phyloP scores from a whole-genome alignment of 768 basidiomycete genomes.

The Boletus pseudopeckii region DNA sequence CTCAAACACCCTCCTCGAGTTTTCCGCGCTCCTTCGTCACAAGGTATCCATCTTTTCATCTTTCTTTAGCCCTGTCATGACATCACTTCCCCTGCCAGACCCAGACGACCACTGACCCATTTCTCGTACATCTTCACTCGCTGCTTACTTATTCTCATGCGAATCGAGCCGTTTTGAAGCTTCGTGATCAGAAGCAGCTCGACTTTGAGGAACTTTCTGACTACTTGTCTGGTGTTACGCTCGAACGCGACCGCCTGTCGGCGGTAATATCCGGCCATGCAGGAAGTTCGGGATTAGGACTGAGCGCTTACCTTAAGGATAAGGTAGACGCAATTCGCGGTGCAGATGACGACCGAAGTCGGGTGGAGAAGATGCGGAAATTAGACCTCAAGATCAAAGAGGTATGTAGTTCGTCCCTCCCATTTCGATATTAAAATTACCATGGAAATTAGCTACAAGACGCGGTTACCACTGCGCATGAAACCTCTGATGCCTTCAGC shows the following conservation, averaged over 20 bases:
- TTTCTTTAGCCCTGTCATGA: not conserved
- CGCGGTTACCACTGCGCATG: constrained; percentile 91
- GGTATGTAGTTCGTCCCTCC: constrained; percentile 39
- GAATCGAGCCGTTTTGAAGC: constrained; percentile 89
- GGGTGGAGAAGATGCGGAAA: constrained; percentile 92
- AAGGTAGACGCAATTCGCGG: constrained; percentile 89
- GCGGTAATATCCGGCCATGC: constrained; percentile 88
- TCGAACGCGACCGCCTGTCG: constrained; percentile 89
- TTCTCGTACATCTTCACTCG: constrained; percentile 86
- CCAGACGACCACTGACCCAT: constrained; percentile 87
- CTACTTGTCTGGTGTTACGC: constrained; percentile 88
- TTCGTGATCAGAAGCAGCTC: constrained; percentile 97
- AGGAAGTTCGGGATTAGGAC: constrained; percentile 76
- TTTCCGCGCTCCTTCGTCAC: constrained; percentile 85
- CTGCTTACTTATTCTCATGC: constrained; percentile 91
- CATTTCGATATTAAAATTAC: not conserved
- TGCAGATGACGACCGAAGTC: constrained; percentile 86
- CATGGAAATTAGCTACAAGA: constrained; percentile 73
- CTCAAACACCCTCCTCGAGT: constrained; percentile 92
- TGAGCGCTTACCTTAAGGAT: constrained; percentile 89
- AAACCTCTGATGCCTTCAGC: constrained; percentile 95
- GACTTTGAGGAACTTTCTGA: constrained; percentile 97
- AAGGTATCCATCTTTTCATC: constrained; percentile 46
- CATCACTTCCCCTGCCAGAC: constrained; percentile 46
- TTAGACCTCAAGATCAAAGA: constrained; percentile 94